Evolutionary conservation across 2,329 filamentous ascomycete genomes (phyloP), one percentile per base, ranked within the genome.

Genomic region (Cladosporium sp.): DNA sequence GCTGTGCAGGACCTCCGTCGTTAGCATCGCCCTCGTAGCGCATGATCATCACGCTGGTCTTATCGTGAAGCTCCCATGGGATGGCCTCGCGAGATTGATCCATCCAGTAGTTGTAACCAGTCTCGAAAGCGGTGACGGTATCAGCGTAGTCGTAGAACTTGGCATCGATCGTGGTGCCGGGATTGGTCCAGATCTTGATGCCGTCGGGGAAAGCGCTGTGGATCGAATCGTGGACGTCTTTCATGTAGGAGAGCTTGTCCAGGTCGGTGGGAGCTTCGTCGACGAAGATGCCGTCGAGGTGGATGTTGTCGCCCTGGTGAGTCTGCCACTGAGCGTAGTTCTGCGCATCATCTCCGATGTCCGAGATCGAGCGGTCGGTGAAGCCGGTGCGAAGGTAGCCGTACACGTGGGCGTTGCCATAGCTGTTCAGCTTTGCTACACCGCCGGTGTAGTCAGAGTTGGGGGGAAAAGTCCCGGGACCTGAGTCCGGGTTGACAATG

Each of bases 321-420:
- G 45, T 45, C 6, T 52, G 58, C 36, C 36, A 60, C 17, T 64
- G 54, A 37, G 61, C 58, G 56, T 64, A 69, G 4, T 60, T 52
- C 39, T 60, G 56, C 22, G 68, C 63, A 19, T 64, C 59, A 9
- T 58, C 58, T 7, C 48, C 32, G 35, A 64, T 47, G 15, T 62
- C 64, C 37, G 62, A 63, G 49, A 67, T 58, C 25, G 47, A 62
- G 13, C 59, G 59, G 2, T 62, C 60, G 37, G 65, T 62, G 40
- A 60, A 66, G 54, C 48, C 64, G 9, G 64, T 64, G 61, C 67
- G 66, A 3, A 71, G 62, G 61, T 71, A 70, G n/a, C 60, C 69
- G 42, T 67, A 61, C 24, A 65, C 59, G 28, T 64, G 49, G 54
- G 65, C 62, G 61, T 70, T 71, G 35, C 53, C 59, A 58, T 61